A percentile compares a stretch with the other conserved stretches of the same genome.
Conservation (phyloP, 805 yeast species). For the Candida glaebosa region DNA sequence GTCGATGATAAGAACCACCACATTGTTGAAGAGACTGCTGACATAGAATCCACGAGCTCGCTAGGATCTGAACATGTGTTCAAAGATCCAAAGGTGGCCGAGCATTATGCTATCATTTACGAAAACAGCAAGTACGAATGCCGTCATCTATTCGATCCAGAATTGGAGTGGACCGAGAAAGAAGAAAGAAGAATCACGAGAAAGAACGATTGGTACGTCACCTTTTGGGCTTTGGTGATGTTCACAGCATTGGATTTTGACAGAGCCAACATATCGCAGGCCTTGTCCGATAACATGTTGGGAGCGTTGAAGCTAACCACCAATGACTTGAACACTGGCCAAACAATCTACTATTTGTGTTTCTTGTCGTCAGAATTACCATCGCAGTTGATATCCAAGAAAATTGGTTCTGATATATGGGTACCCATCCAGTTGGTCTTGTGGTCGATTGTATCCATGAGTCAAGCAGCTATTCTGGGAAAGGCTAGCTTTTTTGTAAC, state of each 20-base stretch:
- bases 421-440: conserved; percentile 54
- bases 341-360: conserved; percentile 48
- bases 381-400: conserved; percentile 62
- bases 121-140: conserved; percentile 53
- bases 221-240: conserved; percentile 57
- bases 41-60: conserved; percentile 2
- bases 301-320: conserved; percentile 52
- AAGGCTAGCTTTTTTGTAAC: conserved; percentile 44
- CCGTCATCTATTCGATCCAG: conserved; percentile 53
- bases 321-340: conserved; percentile 57
- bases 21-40: conserved; percentile 2
- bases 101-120: conserved; percentile 14
- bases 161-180: conserved; percentile 48
- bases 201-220: conserved; percentile 54
- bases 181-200: conserved; percentile 49
- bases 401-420: conserved; percentile 60
- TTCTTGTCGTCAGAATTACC: conserved; percentile 62
- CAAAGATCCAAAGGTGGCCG: conserved; percentile 8
- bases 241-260: conserved; percentile 58
- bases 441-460: conserved; percentile 56
- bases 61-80: conserved; percentile 5
- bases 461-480: conserved; percentile 44
- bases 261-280: conserved; percentile 55
- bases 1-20: neutral
- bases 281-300: conserved; percentile 54